Base-by-base conservation (phyloP, 306 rosid species). In the Cucurbita argyrosperma region DNA sequence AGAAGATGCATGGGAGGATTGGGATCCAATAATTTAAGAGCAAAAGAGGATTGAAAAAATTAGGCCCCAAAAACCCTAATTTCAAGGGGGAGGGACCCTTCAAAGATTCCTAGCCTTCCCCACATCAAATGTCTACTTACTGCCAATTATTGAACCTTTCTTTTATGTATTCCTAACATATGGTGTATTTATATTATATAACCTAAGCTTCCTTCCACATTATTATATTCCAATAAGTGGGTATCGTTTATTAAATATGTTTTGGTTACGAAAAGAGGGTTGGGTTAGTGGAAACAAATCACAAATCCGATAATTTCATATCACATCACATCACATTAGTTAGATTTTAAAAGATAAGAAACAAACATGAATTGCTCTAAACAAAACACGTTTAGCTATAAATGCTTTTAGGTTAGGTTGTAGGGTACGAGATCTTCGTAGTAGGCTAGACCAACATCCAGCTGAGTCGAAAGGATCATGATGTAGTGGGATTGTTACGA, bases 81-180 rank as follows among this genome's bases (percentile, higher is more conserved):
- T 80, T 83, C 70, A 83, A 84, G 85, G 83, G 76, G 50, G 80
- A 78, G 83, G 81, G 87, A 84, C 80, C 84, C 54, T 67, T 78
- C 76, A 80, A 83, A 83, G 79, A 81, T 77, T 78, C 65, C 30
- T 59, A 80, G 46, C 30, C 66, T 76, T 26, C 26, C 26, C 77
- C 76, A 67, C 54, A 38, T 38, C 38, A 42, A 84, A 87, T 74
- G 82, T 67, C 19, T 67, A 67, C 72, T 67, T 67, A 82, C 84
- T 38, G 82, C 80, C 86, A 90, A 88, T 90, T 87, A 90, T 90
- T 88, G 84, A 85, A 74, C 86, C 79, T 71, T 30, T 51, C 6
- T 43, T 30, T 39, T 47, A 60, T 19, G 19, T 50, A 64, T 40
- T 18, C 30, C 4, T 16, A 18, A 9, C 51, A 64, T n/a, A 14